These are phyloP conservation scores for Pleurotus djamor DNA, from an alignment of 768 basidiomycete genomes.

Conservation along the genomic window DNA sequence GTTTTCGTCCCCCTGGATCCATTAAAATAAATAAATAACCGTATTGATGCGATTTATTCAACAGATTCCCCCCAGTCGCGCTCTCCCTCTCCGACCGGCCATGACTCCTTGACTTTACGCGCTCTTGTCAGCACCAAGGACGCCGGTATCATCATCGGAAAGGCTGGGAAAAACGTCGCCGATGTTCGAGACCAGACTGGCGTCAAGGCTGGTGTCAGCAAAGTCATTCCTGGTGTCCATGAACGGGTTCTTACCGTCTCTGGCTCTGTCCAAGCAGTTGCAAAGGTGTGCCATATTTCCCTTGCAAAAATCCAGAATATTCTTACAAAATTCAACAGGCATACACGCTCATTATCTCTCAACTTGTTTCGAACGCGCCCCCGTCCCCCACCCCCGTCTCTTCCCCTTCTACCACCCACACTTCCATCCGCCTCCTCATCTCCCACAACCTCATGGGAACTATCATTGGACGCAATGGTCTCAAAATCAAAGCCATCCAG, in stretches of 20 bases:
- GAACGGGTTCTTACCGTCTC: constrained; percentile 96
- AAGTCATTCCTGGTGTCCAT: constrained; percentile 96
- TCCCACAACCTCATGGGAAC: constrained; percentile 99
- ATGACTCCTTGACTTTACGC: constrained; percentile 84
- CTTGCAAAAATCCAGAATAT: no score
- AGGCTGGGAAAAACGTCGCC: constrained; percentile 96
- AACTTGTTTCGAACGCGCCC: constrained; percentile 82
- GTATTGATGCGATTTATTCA: constrained; percentile 12
- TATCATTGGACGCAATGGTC: constrained; percentile 93
- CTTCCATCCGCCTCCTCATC: constrained; percentile 95
- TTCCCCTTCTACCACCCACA: constrained; percentile 70
- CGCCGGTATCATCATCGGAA: constrained; percentile 96
- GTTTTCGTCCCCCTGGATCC: no score
- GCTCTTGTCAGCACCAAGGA: constrained; percentile 97
- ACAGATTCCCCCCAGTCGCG: constrained; percentile 64
- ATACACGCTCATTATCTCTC: constrained; percentile 91
- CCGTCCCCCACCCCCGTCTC: constrained; percentile 68
- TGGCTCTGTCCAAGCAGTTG: constrained; percentile 89
- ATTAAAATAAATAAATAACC: no score
- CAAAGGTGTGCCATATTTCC: constrained; percentile 56
- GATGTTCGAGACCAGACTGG: constrained; percentile 94
- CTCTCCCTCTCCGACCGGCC: constrained; percentile 62
- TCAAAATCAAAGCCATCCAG: constrained; percentile 99
- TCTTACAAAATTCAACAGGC: no score
- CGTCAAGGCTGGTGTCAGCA: constrained; percentile 98